These are phyloP conservation scores for Stellera chamaejasme DNA, from an alignment of 345 rosid species.

Conservation along the genomic window DNA sequence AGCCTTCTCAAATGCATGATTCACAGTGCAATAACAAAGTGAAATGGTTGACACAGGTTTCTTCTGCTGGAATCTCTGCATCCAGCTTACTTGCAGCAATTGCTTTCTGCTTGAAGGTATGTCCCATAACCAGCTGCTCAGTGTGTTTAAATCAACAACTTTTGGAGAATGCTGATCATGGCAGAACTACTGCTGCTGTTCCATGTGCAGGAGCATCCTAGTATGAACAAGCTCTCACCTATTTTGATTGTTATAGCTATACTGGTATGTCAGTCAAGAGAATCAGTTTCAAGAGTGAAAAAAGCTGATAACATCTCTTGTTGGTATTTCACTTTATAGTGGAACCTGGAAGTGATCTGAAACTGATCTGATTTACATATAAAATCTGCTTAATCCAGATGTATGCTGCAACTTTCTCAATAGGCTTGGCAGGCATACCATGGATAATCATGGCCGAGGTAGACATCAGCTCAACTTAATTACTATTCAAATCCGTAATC, in stretches of 20 bases:
- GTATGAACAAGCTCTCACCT: conserved; percentile 21
- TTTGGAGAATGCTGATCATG: neutral
- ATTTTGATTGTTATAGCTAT: conserved; percentile 26
- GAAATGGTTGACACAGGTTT: conserved; percentile 15
- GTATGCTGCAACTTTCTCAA: conserved; percentile 11
- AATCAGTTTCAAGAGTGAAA: neutral
- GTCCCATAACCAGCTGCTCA: neutral
- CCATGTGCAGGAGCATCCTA: conserved; percentile 16
- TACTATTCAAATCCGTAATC: neutral
- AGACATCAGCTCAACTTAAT: neutral
- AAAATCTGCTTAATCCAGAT: conserved; percentile 23
- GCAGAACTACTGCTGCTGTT: neutral
- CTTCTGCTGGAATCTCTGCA: conserved; percentile 28
- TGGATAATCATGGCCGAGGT: conserved; percentile 72
- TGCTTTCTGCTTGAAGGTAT: conserved; percentile 43
- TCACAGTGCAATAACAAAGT: neutral
- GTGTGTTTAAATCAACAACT: neutral
- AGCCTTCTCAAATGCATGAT: neutral
- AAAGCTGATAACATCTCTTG: neutral
- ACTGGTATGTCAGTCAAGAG: conserved; percentile 22
- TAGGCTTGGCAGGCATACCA: conserved; percentile 49
- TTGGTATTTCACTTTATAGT: too few relatives aligned
- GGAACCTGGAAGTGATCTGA: too few relatives aligned
- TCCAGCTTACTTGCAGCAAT: conserved; percentile 27
- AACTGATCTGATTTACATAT: too few relatives aligned